Evolutionary conservation across 176 grass and related monocot genomes (phyloP).

Genomic region (Raddia guianensis): DNA sequence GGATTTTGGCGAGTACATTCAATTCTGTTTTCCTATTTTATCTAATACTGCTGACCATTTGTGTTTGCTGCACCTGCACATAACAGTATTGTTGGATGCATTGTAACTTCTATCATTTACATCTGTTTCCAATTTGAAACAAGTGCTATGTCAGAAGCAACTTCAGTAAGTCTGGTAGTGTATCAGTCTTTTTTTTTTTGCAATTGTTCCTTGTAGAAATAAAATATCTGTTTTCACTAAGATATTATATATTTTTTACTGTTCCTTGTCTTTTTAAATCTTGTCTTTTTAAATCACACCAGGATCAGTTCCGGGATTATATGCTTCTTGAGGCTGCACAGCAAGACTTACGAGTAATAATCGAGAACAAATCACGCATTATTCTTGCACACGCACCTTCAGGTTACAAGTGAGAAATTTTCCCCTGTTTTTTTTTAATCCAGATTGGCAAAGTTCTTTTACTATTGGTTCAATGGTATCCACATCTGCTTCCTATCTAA

Average conservation of each 20-base stretch:
- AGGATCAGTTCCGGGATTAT: conserved; percentile 99
- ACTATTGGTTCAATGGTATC: too few relatives aligned
- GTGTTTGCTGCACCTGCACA: not conserved
- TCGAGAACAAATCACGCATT: conserved; percentile 90
- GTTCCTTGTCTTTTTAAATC: too few relatives aligned
- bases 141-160: conserved; percentile 14
- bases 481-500: too few relatives aligned
- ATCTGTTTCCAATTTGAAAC: not conserved
- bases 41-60: not conserved
- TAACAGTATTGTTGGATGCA: conserved; percentile 9
- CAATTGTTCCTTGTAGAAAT: conserved; percentile 19
- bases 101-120: conserved; percentile 5
- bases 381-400: conserved; percentile 93
- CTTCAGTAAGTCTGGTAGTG: not conserved
- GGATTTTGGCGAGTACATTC: not conserved
- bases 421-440: too few relatives aligned
- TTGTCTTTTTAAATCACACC: conserved; percentile 41
- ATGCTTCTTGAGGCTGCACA: conserved; percentile 92
- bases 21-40: not conserved
- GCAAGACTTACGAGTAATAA: conserved; percentile 74
- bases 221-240: not conserved
- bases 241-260: conserved; percentile 25
- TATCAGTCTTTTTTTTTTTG: conserved; percentile 16
- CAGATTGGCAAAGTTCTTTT: too few relatives aligned
- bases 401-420: conserved; percentile 99